A percentile compares a stretch with the other conserved stretches of the same genome.
Evolutionary conservation across 805 yeast species (phyloP).

Genomic region (Metschnikowia anglica): DNA sequence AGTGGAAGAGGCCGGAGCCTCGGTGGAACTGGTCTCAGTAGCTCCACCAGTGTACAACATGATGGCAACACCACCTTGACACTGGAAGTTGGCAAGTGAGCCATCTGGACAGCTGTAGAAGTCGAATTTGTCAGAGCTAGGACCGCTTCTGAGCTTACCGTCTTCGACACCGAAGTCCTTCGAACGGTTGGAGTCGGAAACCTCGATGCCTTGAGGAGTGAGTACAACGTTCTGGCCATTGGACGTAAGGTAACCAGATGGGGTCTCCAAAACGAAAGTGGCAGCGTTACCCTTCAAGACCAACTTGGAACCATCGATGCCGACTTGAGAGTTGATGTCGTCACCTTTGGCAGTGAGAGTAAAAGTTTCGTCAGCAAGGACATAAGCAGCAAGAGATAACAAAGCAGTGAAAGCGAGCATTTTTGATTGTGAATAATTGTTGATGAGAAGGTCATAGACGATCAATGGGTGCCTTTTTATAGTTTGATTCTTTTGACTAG

Average conservation of each 20-base stretch:
- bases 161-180: conserved; percentile 29
- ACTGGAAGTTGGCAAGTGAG: conserved; percentile 17
- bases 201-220: conserved; percentile 19
- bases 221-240: conserved; percentile 23
- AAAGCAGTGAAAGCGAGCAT: conserved; percentile 20
- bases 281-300: conserved; percentile 18
- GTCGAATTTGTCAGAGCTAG: conserved; percentile 15
- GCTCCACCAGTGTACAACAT: conserved; percentile 11
- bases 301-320: conserved; percentile 17
- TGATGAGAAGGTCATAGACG: neutral
- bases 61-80: conserved; percentile 14
- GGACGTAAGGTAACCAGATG: conserved; percentile 30
- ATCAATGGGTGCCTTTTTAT: neutral
- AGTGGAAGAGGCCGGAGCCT: conserved; percentile 26
- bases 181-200: conserved; percentile 22
- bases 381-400: conserved; percentile 26
- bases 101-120: conserved; percentile 30
- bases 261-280: conserved; percentile 28
- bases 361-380: conserved; percentile 33
- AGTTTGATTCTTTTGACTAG: neutral
- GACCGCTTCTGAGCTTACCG: conserved; percentile 27
- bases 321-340: conserved; percentile 23
- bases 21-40: conserved; percentile 24
- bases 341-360: conserved; percentile 30
- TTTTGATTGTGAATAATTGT: neutral